Evolutionary conservation across 257 asterid species (phyloP).

Genomic region (Fraxinus cuspidata): DNA sequence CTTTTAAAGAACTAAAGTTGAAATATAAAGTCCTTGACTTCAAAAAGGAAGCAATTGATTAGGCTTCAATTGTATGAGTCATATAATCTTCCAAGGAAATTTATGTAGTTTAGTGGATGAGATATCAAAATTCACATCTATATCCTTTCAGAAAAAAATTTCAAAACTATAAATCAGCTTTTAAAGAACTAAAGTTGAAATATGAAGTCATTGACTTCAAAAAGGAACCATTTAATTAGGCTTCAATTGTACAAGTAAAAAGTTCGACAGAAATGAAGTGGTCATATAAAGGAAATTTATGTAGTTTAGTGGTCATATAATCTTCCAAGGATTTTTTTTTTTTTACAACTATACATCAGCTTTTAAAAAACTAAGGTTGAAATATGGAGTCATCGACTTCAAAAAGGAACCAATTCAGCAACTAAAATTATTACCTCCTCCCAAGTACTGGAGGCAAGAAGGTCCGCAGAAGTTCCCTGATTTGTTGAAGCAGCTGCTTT

Average conservation of each 20-base stretch:
- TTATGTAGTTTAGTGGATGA: background rate
- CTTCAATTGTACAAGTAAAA: background rate
- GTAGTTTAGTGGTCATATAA: background rate
- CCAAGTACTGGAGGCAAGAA: constrained; percentile 94
- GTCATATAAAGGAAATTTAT: background rate
- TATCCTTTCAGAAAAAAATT: background rate
- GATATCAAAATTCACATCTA: background rate
- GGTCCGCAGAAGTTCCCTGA: constrained; percentile 57
- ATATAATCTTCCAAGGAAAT: constrained; percentile 11
- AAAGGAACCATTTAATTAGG: background rate
- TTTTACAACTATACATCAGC: background rate
- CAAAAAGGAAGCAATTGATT: background rate
- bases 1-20: background rate
- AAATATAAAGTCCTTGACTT: background rate
- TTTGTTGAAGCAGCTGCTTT: constrained; percentile 55
- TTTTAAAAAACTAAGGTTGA: background rate
- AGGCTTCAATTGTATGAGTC: background rate
- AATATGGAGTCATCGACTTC: background rate
- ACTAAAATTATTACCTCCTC: constrained; percentile 55
- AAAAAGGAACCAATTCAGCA: background rate
- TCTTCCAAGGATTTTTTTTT: too few relatives aligned
- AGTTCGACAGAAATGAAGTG: constrained; percentile 7
- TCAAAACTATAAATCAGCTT: background rate
- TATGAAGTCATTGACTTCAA: background rate
- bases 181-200: background rate